Conservation (phyloP, 768 basidiomycete species). For the Austroboletus eburneus region DNA sequence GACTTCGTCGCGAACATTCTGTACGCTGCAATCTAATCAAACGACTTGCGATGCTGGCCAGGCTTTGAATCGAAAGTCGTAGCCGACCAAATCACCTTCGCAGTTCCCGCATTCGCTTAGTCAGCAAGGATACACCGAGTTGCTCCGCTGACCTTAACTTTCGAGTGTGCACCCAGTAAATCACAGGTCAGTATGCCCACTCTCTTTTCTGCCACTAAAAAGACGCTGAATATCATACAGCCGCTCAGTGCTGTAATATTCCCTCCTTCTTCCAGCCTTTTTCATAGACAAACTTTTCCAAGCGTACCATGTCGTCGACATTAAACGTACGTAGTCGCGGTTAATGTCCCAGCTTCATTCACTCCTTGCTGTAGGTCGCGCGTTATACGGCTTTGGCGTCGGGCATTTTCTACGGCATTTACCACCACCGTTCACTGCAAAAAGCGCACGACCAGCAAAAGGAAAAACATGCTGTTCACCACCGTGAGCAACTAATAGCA, state of each 20-base stretch:
- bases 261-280: slow-evolving; percentile 10
- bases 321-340: slow-evolving; percentile 57
- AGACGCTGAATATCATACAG: slow-evolving; percentile 7
- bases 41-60: too few relatives aligned
- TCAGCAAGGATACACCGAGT: slow-evolving; percentile 29
- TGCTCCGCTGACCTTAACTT: slow-evolving; percentile 23
- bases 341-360: slow-evolving; percentile 5
- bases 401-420: slow-evolving; percentile 88
- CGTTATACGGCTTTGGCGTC: slow-evolving; percentile 88
- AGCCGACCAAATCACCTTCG: not conserved
- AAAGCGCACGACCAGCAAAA: slow-evolving; percentile 73
- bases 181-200: slow-evolving; percentile 6
- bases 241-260: slow-evolving; percentile 11
- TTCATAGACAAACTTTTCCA: slow-evolving; percentile 10
- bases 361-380: slow-evolving; percentile 59
- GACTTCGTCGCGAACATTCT: too few relatives aligned
- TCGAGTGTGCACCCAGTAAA: slow-evolving; percentile 8
- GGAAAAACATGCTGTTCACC: slow-evolving; percentile 67
- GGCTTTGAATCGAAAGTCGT: too few relatives aligned
- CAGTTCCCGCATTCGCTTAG: slow-evolving; percentile 16
- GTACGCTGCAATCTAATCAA: too few relatives aligned
- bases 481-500: slow-evolving; percentile 70
- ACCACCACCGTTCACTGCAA: slow-evolving; percentile 89
- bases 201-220: not conserved
- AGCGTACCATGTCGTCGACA: slow-evolving; percentile 60